Conservation (phyloP, 2,329 filamentous ascomycete species). For the Aspergillus quadrilineatus region DNA sequence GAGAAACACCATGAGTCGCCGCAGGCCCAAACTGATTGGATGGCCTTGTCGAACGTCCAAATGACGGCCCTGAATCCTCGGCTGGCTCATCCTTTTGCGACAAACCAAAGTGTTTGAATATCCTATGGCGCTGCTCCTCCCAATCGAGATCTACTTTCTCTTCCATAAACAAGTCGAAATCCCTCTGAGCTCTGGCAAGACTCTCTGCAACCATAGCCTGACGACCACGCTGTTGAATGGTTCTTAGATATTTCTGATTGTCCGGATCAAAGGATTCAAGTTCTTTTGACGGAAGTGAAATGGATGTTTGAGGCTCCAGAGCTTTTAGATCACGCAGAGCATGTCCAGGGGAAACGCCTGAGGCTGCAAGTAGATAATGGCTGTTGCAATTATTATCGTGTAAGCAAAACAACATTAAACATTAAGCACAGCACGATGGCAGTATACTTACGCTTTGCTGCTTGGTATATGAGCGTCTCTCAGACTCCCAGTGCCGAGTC, state of each 20-base stretch:
- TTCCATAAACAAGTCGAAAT: slow-evolving; percentile 92
- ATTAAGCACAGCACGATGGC: background rate
- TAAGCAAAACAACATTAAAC: background rate
- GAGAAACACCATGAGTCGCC: slow-evolving; percentile 47
- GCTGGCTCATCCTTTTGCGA: slow-evolving; percentile 48
- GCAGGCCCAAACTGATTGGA: slow-evolving; percentile 38
- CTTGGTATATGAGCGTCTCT: slow-evolving; percentile 44
- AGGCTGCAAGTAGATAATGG: slow-evolving; percentile 90
- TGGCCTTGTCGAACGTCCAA: slow-evolving; percentile 49
- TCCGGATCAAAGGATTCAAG: slow-evolving; percentile 53
- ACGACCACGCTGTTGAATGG: slow-evolving; percentile 85
- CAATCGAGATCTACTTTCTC: slow-evolving; percentile 94
- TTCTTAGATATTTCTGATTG: slow-evolving; percentile 72
- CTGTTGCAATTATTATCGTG: slow-evolving; percentile 43
- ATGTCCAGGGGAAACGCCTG: slow-evolving; percentile 82
- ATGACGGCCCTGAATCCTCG: slow-evolving; percentile 47
- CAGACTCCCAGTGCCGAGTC: slow-evolving; percentile 66
- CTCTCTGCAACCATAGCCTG: slow-evolving; percentile 88
- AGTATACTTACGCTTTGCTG: slow-evolving; percentile 53
- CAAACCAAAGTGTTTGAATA: slow-evolving; percentile 96
- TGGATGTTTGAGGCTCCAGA: slow-evolving; percentile 68
- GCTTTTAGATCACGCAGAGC: slow-evolving; percentile 83
- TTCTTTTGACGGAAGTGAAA: slow-evolving; percentile 33
- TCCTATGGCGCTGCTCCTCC: slow-evolving; percentile 87
- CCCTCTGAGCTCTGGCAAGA: slow-evolving; percentile 81